Percentiles rank a stretch among this genome's conserved stretches.
Conservation (phyloP, 805 yeast species). For the Huiozyma naganishii region DNA sequence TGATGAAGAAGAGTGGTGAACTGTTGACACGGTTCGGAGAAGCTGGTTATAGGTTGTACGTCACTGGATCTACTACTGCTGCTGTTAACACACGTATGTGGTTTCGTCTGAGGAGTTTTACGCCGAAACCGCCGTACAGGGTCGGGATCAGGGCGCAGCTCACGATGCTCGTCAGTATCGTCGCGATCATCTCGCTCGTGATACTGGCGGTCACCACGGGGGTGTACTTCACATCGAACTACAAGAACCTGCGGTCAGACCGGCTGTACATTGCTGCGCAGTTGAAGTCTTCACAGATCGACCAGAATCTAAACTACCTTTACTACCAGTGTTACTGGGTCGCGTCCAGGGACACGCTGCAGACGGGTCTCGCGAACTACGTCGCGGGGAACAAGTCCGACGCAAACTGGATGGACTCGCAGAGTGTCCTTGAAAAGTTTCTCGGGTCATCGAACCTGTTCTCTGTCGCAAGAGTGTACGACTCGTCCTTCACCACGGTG, state of each 20-base stretch:
- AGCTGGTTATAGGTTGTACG: no score
- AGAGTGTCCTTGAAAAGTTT: slow-evolving; percentile 45
- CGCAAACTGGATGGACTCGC: slow-evolving; percentile 37
- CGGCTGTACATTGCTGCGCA: slow-evolving; percentile 70
- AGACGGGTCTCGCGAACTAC: slow-evolving; percentile 47
- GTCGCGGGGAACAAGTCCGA: slow-evolving; percentile 62
- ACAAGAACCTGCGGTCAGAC: slow-evolving; percentile 53
- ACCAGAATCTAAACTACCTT: slow-evolving; percentile 50
- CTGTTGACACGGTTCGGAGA: no score
- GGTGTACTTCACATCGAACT: slow-evolving; percentile 56
- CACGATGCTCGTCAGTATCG: slow-evolving; percentile 55
- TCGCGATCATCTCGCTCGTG: slow-evolving; percentile 58
- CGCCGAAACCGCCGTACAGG: slow-evolving; percentile 29
- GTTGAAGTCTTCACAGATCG: slow-evolving; percentile 68
- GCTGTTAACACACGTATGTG: no score
- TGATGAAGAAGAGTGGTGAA: no score
- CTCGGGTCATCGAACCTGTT: slow-evolving; percentile 53
- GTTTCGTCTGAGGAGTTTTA: background rate
- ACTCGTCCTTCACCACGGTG: slow-evolving; percentile 42
- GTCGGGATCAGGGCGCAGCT: slow-evolving; percentile 70
- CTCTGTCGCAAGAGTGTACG: slow-evolving; percentile 57
- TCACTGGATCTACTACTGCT: no score
- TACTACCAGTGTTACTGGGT: slow-evolving; percentile 64
- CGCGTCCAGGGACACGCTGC: slow-evolving; percentile 49
- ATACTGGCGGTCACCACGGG: slow-evolving; percentile 70